Percentiles rank a stretch among this genome's conserved stretches.
Conservation (phyloP, 2,329 filamentous ascomycete genomes). For the Phialophora verrucosa region DNA sequence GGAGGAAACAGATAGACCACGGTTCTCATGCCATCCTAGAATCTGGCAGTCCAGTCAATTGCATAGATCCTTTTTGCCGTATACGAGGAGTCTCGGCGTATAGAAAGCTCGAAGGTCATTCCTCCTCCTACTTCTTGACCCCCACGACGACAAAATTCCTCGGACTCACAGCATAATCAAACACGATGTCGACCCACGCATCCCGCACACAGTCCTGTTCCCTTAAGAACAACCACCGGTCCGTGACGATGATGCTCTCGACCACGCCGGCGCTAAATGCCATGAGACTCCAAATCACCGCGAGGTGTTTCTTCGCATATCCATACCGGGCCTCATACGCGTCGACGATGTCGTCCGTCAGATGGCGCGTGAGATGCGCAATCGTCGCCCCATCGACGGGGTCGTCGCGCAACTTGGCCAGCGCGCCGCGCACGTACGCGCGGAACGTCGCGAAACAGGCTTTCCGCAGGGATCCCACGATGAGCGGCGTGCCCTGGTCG, state of each 20-base stretch:
- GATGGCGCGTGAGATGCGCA: conserved; percentile 64
- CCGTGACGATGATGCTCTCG: conserved; percentile 86
- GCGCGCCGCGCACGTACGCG: conserved; percentile 79
- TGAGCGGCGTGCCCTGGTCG: conserved; percentile 71
- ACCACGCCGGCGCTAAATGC: conserved; percentile 89
- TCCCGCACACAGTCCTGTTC: conserved; percentile 77
- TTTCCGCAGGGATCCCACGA: conserved; percentile 85
- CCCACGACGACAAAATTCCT: conserved; percentile 93
- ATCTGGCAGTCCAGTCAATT: background rate
- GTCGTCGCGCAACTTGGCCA: conserved; percentile 71
- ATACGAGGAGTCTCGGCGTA: background rate
- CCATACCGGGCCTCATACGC: conserved; percentile 70
- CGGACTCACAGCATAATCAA: conserved; percentile 84
- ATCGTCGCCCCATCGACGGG: conserved; percentile 67
- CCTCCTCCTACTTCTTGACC: conserved; percentile 65
- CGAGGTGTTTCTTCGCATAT: conserved; percentile 77
- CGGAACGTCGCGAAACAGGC: conserved; percentile 75
- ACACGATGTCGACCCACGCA: conserved; percentile 92
- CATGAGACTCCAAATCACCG: conserved; percentile 92
- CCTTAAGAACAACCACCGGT: conserved; percentile 83
- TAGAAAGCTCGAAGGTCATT: background rate
- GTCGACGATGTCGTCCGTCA: conserved; percentile 77
- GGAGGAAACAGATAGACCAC: background rate
- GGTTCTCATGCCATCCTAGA: background rate
- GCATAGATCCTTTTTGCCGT: background rate